Percentiles rank a stretch among this genome's conserved stretches.
These are phyloP conservation scores for Eryngium alpinum DNA, from an alignment of 140 eudicot species.

Conservation along the genomic window DNA sequence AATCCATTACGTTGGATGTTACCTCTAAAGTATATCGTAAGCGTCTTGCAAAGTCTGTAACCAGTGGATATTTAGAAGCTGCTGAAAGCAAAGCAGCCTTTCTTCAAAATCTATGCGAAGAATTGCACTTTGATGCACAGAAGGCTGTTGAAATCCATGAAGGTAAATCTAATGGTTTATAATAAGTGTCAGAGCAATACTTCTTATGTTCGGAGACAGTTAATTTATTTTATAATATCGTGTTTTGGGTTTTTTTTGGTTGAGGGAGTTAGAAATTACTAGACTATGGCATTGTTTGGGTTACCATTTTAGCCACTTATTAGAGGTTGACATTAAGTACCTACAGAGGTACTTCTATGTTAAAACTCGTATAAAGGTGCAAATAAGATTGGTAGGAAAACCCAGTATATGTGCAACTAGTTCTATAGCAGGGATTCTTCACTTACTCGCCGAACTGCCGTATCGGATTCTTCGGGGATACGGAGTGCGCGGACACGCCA, in stretches of 20 bases:
- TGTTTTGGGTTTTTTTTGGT: not conserved
- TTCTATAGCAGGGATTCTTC: too few relatives aligned
- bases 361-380: too few relatives aligned
- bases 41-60: constrained; percentile 71
- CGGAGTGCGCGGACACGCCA: too few relatives aligned
- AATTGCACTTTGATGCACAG: constrained; percentile 73
- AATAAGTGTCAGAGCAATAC: not conserved
- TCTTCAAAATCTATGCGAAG: constrained; percentile 90
- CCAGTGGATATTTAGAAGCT: constrained; percentile 63
- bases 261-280: not conserved
- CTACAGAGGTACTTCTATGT: too few relatives aligned
- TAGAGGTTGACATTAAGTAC: too few relatives aligned
- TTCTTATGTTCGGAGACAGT: not conserved
- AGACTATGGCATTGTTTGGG: too few relatives aligned
- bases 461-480: too few relatives aligned
- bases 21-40: constrained; percentile 78
- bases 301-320: too few relatives aligned
- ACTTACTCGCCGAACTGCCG: too few relatives aligned
- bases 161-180: constrained; percentile 31
- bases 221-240: not conserved
- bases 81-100: constrained; percentile 92
- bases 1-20: constrained; percentile 63
- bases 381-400: too few relatives aligned
- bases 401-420: too few relatives aligned
- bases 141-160: constrained; percentile 84